Base-by-base conservation (phyloP, 2,329 filamentous ascomycete species). In the Aspergillus phoenicis region DNA sequence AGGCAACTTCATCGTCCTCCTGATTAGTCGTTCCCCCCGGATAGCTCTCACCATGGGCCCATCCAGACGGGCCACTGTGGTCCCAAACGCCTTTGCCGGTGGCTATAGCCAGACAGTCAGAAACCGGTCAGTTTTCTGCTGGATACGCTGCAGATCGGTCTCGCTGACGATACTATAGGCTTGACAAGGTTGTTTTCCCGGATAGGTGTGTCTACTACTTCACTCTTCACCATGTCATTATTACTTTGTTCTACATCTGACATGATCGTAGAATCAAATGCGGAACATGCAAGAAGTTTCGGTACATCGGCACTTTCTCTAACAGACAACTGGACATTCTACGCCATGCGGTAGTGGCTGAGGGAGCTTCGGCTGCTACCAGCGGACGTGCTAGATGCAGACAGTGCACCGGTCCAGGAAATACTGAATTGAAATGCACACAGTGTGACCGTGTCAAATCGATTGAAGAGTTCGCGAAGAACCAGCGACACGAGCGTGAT, bases 391-490 rank as follows among this genome's bases (percentile, higher is more conserved):
- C 77, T 22, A 76, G 71, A 24, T 87, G 84, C 70, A 68, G 73
- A 6, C 39, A 57, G 1, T 87, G 84, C 61, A 74, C 77, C 36
- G 79, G 78, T 36, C 33, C 33, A 4, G 66, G 68, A 11, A 77
- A 79, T 51, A 70, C 77, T 4, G 84, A 86, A 64, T 67, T 85
- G 28, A 72, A 75, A 8, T 87, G 84, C 65, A 68, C 64, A 33
- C 72, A 79, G 39, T 87, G 85, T 66, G 69, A 76, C 20, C 67
- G 77, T 59, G 76, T 72, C 2, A 84, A 84, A 65, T 73, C 76
- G 0, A 59, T 84, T 2, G 78, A 82, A 5, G 73, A 75, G 0
- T 87, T 85, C 64, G 78, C 80, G 17, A 85, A 83, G 63, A 65
- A 65, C 6, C 80, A 84, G 71, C 77, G 83, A 13, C 73, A 68